Conservation (phyloP, 305 asterid genomes). For the Fraxinus greggii region DNA sequence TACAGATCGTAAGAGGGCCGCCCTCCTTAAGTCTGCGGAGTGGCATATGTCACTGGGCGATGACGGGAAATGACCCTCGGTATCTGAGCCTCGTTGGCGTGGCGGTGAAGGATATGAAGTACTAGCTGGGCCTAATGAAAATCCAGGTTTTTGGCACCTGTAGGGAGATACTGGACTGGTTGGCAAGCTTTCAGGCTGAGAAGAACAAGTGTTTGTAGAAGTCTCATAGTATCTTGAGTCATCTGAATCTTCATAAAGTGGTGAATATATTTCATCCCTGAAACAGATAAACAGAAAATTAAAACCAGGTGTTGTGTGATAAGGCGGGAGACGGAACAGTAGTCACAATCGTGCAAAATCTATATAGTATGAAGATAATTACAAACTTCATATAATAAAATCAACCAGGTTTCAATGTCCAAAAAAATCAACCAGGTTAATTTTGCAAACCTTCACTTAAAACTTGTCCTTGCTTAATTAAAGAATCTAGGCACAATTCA, state of each 20-base stretch:
- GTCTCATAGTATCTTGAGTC: constrained; percentile 27
- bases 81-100: constrained; percentile 83
- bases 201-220: background rate
- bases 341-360: background rate
- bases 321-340: background rate
- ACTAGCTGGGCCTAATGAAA: constrained; percentile 25
- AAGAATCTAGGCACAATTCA: background rate
- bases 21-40: constrained; percentile 83
- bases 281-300: background rate
- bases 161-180: constrained; percentile 36
- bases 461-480: background rate
- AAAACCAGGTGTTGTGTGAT: background rate
- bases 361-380: background rate
- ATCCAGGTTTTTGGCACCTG: constrained; percentile 39
- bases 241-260: constrained; percentile 46
- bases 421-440: background rate
- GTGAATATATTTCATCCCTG: constrained; percentile 53
- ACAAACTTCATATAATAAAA: background rate
- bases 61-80: constrained; percentile 88
- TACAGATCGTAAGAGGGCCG: constrained; percentile 81
- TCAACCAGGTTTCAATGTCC: background rate
- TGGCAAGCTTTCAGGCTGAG: constrained; percentile 20
- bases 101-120: constrained; percentile 41
- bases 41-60: constrained; percentile 97
- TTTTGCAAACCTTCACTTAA: background rate